phyloP scores from a whole-genome alignment of 768 basidiomycete genomes.

The Panus rudis region DNA sequence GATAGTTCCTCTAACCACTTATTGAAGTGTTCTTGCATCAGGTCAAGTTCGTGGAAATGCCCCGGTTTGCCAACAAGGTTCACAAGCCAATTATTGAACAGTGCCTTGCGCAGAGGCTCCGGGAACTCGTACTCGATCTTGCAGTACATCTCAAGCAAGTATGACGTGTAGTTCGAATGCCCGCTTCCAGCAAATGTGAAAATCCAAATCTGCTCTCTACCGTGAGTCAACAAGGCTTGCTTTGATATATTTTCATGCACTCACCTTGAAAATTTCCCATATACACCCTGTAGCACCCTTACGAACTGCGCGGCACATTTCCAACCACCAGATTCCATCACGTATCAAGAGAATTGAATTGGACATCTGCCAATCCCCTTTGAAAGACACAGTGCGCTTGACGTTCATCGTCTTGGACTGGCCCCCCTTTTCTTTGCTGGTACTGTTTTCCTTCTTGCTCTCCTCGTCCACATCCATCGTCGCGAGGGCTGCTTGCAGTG shows the following conservation, averaged over 20 bases:
- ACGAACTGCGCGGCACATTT: neutral
- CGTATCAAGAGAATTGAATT: conserved; percentile 1
- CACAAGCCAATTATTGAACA: conserved; percentile 9
- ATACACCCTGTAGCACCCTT: conserved; percentile 1
- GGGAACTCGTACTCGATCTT: neutral
- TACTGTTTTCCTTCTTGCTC: too few relatives aligned
- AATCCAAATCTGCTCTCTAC: neutral
- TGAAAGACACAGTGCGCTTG: too few relatives aligned
- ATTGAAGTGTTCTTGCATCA: conserved; percentile 27
- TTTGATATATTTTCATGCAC: too few relatives aligned
- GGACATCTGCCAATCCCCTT: too few relatives aligned
- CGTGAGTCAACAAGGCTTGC: too few relatives aligned
- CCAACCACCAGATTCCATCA: conserved; percentile 4
- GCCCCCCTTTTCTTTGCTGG: too few relatives aligned
- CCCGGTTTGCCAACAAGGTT: conserved; percentile 2
- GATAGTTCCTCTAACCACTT: conserved; percentile 16
- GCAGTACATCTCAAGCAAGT: neutral
- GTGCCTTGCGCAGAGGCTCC: neutral
- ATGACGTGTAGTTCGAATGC: conserved; percentile 1
- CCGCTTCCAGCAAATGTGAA: neutral
- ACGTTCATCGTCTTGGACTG: too few relatives aligned
- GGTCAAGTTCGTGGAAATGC: conserved; percentile 6
- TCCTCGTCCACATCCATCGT: too few relatives aligned
- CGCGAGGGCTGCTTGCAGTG: too few relatives aligned
- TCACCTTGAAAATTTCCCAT: conserved; percentile 2